phyloP scores from a whole-genome alignment of 2,329 filamentous ascomycete species.

The Penicillium concentricum region DNA sequence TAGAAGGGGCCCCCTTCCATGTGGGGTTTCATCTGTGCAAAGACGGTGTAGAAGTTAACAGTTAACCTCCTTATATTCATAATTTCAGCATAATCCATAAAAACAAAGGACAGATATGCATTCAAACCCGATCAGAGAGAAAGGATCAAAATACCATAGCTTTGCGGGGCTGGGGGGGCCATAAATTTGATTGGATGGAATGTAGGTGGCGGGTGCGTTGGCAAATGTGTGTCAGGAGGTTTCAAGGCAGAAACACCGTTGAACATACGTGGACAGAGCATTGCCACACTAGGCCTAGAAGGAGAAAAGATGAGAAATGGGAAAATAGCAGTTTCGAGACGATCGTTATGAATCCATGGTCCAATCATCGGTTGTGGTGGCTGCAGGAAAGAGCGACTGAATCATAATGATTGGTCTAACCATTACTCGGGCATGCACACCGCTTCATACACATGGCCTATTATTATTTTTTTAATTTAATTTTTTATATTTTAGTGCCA shows the following conservation, averaged over 20 bases:
- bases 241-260: slow-evolving; percentile 7
- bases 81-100: too few species aligned
- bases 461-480: not conserved
- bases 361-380: slow-evolving; percentile 9
- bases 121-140: not conserved
- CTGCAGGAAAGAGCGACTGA: slow-evolving; percentile 1
- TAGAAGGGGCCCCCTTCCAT: too few species aligned
- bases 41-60: slow-evolving; percentile 3
- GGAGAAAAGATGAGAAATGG: not conserved
- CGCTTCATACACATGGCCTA: slow-evolving; percentile 8
- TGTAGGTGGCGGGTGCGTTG: slow-evolving; percentile 6
- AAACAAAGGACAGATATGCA: not conserved
- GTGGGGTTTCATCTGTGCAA: slow-evolving; percentile 1
- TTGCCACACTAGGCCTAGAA: slow-evolving; percentile 7
- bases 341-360: slow-evolving; percentile 1
- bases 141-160: not conserved
- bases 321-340: not conserved
- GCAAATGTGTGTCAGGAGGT: slow-evolving; percentile 14
- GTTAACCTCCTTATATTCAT: too few species aligned
- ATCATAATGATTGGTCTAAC: slow-evolving; percentile 6
- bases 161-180: slow-evolving; percentile 1
- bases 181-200: not conserved
- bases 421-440: not conserved
- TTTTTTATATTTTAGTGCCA: not conserved
- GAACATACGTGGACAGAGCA: slow-evolving; percentile 8